Evolutionary conservation across 129 eudicot species (phyloP).

Genomic region (Dittrichia graveolens): DNA sequence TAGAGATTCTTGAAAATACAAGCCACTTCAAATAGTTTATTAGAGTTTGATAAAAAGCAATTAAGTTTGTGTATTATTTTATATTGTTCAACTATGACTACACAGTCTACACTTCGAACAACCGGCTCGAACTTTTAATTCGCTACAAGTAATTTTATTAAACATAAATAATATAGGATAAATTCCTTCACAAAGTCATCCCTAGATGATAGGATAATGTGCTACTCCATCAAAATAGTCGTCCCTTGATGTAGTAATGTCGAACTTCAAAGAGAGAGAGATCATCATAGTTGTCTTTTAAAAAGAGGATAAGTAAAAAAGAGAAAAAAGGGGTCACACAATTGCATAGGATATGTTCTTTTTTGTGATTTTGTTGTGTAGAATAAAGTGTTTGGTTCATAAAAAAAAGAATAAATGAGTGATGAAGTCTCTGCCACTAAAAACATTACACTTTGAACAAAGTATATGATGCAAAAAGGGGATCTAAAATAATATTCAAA

Average conservation of each 20-base stretch:
- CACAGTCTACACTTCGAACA: no score
- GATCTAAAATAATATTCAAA: conserved; percentile 18
- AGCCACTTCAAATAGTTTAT: no score
- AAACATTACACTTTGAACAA: conserved; percentile 20
- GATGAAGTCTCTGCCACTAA: conserved; percentile 28
- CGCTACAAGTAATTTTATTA: no score
- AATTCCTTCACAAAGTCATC: neutral
- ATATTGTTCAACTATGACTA: no score
- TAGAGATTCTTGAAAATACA: no score
- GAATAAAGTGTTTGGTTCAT: conserved; percentile 25
- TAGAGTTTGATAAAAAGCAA: no score
- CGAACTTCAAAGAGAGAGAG: conserved; percentile 10
- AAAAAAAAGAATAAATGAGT: conserved; percentile 5
- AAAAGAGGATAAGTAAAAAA: neutral
- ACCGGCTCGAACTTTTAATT: no score
- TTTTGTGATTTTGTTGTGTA: conserved; percentile 13
- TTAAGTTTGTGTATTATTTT: no score
- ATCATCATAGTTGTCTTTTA: neutral
- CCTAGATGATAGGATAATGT: neutral
- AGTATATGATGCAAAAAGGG: conserved; percentile 36
- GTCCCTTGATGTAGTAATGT: neutral
- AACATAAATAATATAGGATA: no score
- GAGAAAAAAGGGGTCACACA: neutral
- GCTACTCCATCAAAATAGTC: neutral
- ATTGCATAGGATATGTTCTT: conserved; percentile 29